Evolutionary conservation across 306 rosid species (phyloP).

Genomic region (Crataegus laevigata): DNA sequence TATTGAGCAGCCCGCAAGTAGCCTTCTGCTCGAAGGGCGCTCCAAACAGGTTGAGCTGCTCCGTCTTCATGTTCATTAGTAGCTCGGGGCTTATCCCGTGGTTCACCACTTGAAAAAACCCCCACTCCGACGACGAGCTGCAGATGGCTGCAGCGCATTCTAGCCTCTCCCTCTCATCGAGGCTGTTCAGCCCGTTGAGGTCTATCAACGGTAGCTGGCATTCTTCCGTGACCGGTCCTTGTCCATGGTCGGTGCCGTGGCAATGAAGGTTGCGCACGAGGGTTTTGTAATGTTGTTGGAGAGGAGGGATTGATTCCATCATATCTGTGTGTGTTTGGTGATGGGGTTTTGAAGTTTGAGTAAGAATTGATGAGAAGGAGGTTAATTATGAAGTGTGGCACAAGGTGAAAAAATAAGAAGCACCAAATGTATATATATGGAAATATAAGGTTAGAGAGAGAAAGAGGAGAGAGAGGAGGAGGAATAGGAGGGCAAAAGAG

Average conservation of each 20-base stretch:
- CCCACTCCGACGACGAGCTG: slow-evolving; percentile 74
- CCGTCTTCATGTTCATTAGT: slow-evolving; percentile 47
- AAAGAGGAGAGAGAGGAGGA: neutral
- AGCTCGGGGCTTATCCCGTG: slow-evolving; percentile 64
- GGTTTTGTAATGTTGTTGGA: slow-evolving; percentile 43
- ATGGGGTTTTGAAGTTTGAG: neutral
- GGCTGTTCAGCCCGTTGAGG: slow-evolving; percentile 50
- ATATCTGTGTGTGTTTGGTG: slow-evolving; percentile 11
- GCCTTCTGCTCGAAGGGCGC: slow-evolving; percentile 57
- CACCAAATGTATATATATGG: slow-evolving; percentile 35
- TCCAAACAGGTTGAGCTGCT: slow-evolving; percentile 59
- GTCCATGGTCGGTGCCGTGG: neutral
- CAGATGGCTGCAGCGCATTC: slow-evolving; percentile 55
- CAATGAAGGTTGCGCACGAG: slow-evolving; percentile 28
- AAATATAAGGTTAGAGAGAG: slow-evolving; percentile 20
- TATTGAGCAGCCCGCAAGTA: slow-evolving; percentile 49
- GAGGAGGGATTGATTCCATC: slow-evolving; percentile 67
- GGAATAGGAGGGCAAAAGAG: slow-evolving; percentile 28
- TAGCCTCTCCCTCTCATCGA: slow-evolving; percentile 25
- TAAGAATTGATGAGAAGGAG: neutral
- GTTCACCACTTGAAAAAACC: slow-evolving; percentile 80
- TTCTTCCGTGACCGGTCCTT: slow-evolving; percentile 33
- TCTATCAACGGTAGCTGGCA: slow-evolving; percentile 75
- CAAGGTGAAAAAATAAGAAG: slow-evolving; percentile 16
- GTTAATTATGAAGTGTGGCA: slow-evolving; percentile 15